Evolutionary conservation across 2,329 filamentous ascomycete genomes (phyloP).

Genomic region (Penicillium sp.): DNA sequence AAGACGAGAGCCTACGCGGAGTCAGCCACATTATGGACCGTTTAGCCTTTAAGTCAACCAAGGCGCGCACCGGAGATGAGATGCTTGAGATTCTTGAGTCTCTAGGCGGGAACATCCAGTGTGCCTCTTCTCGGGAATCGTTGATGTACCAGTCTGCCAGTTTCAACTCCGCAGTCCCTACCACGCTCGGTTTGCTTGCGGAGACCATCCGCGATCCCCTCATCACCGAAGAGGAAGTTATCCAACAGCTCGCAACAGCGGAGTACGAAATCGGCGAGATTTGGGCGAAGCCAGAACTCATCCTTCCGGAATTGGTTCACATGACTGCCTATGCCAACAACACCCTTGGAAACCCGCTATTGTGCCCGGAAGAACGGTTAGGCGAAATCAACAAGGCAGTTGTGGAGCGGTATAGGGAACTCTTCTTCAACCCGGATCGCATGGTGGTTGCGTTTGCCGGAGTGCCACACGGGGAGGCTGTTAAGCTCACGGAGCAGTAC

Average conservation of each 20-base stretch:
- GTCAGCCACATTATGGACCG: slow-evolving; percentile 95
- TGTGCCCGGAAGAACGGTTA: slow-evolving; percentile 81
- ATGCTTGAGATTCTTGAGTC: slow-evolving; percentile 83
- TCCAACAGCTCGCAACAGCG: slow-evolving; percentile 78
- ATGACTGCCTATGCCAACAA: slow-evolving; percentile 94
- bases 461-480: slow-evolving; percentile 70
- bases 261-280: slow-evolving; percentile 95
- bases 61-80: slow-evolving; percentile 61
- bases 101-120: slow-evolving; percentile 91
- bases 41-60: slow-evolving; percentile 84
- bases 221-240: slow-evolving; percentile 78
- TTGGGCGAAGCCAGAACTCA: slow-evolving; percentile 93
- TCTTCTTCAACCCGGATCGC: slow-evolving; percentile 80
- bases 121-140: slow-evolving; percentile 85
- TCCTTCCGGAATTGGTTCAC: slow-evolving; percentile 87
- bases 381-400: slow-evolving; percentile 62
- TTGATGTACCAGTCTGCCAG: slow-evolving; percentile 99
- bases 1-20: slow-evolving; percentile 73
- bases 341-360: slow-evolving; percentile 82
- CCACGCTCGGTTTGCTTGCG: slow-evolving; percentile 72
- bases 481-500: slow-evolving; percentile 68
- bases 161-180: slow-evolving; percentile 84
- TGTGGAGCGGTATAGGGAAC: slow-evolving; percentile 67
- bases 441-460: slow-evolving; percentile 95
- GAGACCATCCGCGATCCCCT: slow-evolving; percentile 83